Evolutionary conservation across 805 yeast genomes (phyloP).

Genomic region (Metschnikowia gruessii): DNA sequence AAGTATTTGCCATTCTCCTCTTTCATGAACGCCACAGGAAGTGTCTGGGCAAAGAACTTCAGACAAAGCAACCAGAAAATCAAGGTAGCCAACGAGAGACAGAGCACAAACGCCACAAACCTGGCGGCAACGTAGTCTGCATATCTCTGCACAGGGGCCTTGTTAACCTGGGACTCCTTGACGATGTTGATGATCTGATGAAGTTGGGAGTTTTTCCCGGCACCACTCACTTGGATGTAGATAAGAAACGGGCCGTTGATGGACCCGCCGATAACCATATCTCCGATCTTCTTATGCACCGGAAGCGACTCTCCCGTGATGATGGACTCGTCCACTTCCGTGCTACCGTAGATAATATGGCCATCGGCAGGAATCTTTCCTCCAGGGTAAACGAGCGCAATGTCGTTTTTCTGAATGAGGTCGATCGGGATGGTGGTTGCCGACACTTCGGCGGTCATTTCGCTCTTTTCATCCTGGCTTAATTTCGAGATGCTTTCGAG

Average conservation of each 20-base stretch:
- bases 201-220: conserved; percentile 84
- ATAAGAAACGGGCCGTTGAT: conserved; percentile 76
- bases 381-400: conserved; percentile 79
- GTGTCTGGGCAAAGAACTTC: conserved; percentile 18
- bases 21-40: conserved; percentile 49
- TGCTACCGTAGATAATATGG: conserved; percentile 64
- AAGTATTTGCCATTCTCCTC: conserved; percentile 55
- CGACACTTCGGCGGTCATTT: conserved; percentile 26
- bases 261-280: conserved; percentile 82
- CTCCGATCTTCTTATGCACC: conserved; percentile 58
- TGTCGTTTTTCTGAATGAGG: conserved; percentile 71
- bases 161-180: conserved; percentile 81
- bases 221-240: conserved; percentile 60
- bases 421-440: conserved; percentile 65
- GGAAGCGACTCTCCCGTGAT: conserved; percentile 91
- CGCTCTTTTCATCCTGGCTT: conserved; percentile 7
- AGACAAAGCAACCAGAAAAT: conserved; percentile 36
- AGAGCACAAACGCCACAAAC: conserved; percentile 76
- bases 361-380: conserved; percentile 93
- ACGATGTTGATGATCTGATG: conserved; percentile 85
- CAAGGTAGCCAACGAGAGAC: conserved; percentile 64
- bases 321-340: conserved; percentile 86
- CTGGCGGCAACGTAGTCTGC: conserved; percentile 83
- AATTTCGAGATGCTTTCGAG: conserved; percentile 17
- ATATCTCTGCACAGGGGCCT: conserved; percentile 86